Conservation (phyloP, 768 basidiomycete genomes). For the Trametes cinnabarina region DNA sequence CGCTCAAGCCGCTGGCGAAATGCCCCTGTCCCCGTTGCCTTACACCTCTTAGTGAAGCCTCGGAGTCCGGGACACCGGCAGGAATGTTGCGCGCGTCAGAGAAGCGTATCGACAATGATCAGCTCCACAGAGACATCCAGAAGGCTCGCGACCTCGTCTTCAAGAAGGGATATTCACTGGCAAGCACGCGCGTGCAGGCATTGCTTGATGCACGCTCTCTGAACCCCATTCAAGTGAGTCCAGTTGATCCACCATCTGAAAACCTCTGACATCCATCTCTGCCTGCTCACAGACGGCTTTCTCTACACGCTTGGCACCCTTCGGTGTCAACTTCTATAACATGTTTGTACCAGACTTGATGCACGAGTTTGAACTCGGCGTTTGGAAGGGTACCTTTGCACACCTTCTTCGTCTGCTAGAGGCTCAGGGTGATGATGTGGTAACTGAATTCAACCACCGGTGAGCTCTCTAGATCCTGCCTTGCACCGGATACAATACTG, state of each 20-base stretch:
- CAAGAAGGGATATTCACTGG: conserved; percentile 9
- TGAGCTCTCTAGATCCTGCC: background rate
- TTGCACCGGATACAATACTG: too few relatives aligned
- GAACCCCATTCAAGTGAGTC: conserved; percentile 18
- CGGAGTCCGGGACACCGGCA: conserved; percentile 18
- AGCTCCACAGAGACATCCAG: background rate
- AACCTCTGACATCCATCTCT: background rate
- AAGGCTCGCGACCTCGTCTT: conserved; percentile 22
- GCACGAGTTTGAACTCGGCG: conserved; percentile 36
- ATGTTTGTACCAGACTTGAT: conserved; percentile 33
- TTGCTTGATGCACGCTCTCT: conserved; percentile 17
- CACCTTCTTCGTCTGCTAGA: conserved; percentile 28
- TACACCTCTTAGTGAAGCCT: conserved; percentile 20
- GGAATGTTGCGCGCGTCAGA: conserved; percentile 24
- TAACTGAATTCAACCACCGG: conserved; percentile 17
- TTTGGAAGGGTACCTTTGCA: conserved; percentile 30
- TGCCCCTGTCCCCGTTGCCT: conserved; percentile 42
- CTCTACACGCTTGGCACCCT: conserved; percentile 16
- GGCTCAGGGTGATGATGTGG: background rate
- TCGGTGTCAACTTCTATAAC: conserved; percentile 27
- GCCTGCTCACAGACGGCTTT: conserved; percentile 33
- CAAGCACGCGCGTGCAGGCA: conserved; percentile 7
- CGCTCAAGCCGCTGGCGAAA: conserved; percentile 37
- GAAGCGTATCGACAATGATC: conserved; percentile 5
- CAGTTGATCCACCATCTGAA: background rate